Evolutionary conservation across 2,329 filamentous ascomycete genomes (phyloP).

Genomic region (Huntiella abstrusa): DNA sequence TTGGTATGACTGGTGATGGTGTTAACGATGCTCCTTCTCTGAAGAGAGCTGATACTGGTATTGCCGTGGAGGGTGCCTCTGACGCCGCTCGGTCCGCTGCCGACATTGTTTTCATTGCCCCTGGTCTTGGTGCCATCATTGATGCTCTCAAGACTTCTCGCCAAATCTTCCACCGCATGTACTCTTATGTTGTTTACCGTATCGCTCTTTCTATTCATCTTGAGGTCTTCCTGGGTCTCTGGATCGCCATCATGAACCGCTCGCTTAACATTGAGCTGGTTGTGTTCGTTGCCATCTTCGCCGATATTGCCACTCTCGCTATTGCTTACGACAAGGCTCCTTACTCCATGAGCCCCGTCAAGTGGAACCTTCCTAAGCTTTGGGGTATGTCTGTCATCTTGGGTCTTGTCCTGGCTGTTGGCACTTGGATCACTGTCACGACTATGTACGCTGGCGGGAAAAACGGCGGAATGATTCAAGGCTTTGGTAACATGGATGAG

Average conservation of each 20-base stretch:
- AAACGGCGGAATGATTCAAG: slow-evolving; percentile 73
- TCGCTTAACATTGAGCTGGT: slow-evolving; percentile 72
- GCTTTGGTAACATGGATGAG: slow-evolving; percentile 64
- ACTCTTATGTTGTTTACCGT: slow-evolving; percentile 63
- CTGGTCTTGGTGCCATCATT: too few relatives aligned
- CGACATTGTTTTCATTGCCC: too few relatives aligned
- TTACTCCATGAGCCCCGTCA: slow-evolving; percentile 69
- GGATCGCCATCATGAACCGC: slow-evolving; percentile 75
- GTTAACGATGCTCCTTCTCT: too few relatives aligned
- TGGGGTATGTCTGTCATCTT: slow-evolving; percentile 84
- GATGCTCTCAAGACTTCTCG: too few relatives aligned
- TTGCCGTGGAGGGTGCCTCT: too few relatives aligned
- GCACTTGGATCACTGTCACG: slow-evolving; percentile 76
- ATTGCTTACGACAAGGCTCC: slow-evolving; percentile 90
- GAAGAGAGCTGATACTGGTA: too few relatives aligned
- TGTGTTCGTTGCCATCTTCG: slow-evolving; percentile 89
- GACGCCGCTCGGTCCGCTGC: too few relatives aligned
- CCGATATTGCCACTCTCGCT: slow-evolving; percentile 76
- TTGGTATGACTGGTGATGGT: too few relatives aligned
- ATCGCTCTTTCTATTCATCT: slow-evolving; percentile 82
- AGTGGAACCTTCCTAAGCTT: slow-evolving; percentile 81
- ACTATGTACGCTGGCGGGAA: slow-evolving; percentile 52
- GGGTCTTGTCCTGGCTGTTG: slow-evolving; percentile 60
- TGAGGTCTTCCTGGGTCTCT: slow-evolving; percentile 78
- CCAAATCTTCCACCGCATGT: slow-evolving; percentile 48